phyloP scores from a whole-genome alignment of 495 filamentous ascomycete genomes.

The Oidiodendron maius region DNA sequence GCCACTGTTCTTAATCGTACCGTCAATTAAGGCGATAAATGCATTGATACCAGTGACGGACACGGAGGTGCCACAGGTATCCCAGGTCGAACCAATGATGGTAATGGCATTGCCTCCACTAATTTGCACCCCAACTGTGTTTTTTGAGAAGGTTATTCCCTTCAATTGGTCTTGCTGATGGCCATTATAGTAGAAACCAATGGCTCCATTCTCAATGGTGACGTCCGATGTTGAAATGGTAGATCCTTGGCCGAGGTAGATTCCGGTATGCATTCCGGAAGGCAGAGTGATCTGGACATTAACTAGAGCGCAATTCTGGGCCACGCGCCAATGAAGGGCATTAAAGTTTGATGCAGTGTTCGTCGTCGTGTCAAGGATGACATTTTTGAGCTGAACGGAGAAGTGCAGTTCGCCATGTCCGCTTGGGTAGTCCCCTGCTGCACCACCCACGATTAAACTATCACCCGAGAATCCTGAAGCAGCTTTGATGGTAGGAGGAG shows the following conservation, averaged over 20 bases:
- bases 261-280: too few relatives aligned
- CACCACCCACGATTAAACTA: too few relatives aligned
- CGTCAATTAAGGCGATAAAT: slow-evolving; percentile 45
- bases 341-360: slow-evolving; percentile 38
- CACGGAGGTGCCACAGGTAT: slow-evolving; percentile 48
- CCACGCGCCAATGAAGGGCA: slow-evolving; percentile 12
- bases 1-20: slow-evolving; percentile 31
- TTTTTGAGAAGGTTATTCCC: slow-evolving; percentile 43
- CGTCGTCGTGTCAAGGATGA: slow-evolving; percentile 53
- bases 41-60: slow-evolving; percentile 39
- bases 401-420: slow-evolving; percentile 52
- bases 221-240: too few relatives aligned
- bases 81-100: slow-evolving; percentile 35
- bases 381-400: slow-evolving; percentile 54
- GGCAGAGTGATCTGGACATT: too few relatives aligned
- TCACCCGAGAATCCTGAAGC: slow-evolving; percentile 23
- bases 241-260: too few relatives aligned
- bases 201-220: slow-evolving; percentile 46
- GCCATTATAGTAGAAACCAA: slow-evolving; percentile 25
- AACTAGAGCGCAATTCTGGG: too few relatives aligned
- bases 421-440: slow-evolving; percentile 42
- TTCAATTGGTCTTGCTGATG: slow-evolving; percentile 51
- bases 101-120: slow-evolving; percentile 28
- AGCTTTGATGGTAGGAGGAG: slow-evolving; percentile 46
- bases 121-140: slow-evolving; percentile 33